Evolutionary conservation across 768 basidiomycete genomes (phyloP), one percentile per base, ranked within the genome.

Genomic region (Boletus reticuloceps): DNA sequence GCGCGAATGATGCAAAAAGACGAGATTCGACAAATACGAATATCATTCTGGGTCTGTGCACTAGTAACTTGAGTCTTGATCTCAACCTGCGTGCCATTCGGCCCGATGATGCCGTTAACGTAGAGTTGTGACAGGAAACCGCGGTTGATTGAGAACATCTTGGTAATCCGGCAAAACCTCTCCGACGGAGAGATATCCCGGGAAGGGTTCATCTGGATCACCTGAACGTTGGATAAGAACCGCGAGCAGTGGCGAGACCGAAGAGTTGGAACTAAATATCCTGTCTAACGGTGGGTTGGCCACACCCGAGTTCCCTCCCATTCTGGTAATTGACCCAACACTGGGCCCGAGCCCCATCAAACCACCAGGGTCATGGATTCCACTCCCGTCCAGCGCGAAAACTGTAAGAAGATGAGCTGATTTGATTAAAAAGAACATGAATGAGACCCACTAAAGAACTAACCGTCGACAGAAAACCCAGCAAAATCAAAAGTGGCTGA

Each of bases 131-230:
- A 89, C 82, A 11, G 75, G 58, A 29, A 86, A 75, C 57, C 76
- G 75, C 3, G 82, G 77, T 60, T 85, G 77, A 34, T 71, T 69
- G 13, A 75, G 72, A 53, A 91, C 73, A 29, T 69, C 73, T 41
- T 74, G 68, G 64, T 78, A 84, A 7, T 79, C 76, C 1, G 75
- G 55, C 7, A 88, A 64, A 14, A 82, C 67, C 55, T 86, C 84
- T 17, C 84, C 83, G 17, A 90, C 72, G 4, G 86, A 82, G 47
- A 91, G 71, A 51, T 82, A 78, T 5, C 89, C 88, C 0, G 79
- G 79, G 46, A 79, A 81, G 14, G 66, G 71, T 38, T 81, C 75
- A 1, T 70, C 69, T 12, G 81, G 79, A 63, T 84, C 86, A 56
- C 79, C 70, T 11, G 77, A 72, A 20, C 89, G 82, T 29, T 82